Conservation (phyloP, 1,139 yeast species). For the Yamadazyma sp. region DNA sequence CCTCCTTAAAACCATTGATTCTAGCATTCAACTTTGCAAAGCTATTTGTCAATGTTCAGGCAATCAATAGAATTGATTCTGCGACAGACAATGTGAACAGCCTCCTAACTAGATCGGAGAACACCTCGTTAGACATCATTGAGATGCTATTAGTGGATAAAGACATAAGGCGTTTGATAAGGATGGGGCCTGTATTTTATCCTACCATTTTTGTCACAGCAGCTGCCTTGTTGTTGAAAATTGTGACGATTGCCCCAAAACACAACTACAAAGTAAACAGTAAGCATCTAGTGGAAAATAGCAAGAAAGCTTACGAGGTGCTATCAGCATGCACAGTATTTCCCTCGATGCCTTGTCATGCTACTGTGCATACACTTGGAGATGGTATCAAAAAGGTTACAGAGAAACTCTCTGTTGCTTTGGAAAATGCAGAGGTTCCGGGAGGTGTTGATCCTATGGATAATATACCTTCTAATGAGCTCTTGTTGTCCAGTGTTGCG, state of each 20-base stretch:
- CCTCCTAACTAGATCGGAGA: slow-evolving; percentile 7
- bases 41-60: slow-evolving; percentile 8
- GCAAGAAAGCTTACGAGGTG: neutral
- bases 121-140: slow-evolving; percentile 8
- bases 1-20: slow-evolving; percentile 8
- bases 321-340: neutral
- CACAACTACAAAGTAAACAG: neutral
- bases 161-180: slow-evolving; percentile 8
- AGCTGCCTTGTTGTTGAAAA: slow-evolving; percentile 8
- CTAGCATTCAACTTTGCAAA: slow-evolving; percentile 10
- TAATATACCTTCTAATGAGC: neutral
- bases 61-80: slow-evolving; percentile 3
- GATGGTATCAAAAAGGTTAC: neutral
- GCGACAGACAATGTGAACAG: neutral
- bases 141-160: slow-evolving; percentile 9
- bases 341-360: neutral
- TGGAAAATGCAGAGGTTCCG: neutral
- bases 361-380: neutral
- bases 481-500: neutral
- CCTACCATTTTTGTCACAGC: slow-evolving; percentile 11
- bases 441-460: neutral
- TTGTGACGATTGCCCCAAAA: slow-evolving; percentile 4
- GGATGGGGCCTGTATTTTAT: slow-evolving; percentile 9
- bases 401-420: neutral
- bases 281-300: neutral